A percentile compares a stretch with the other conserved stretches of the same genome.
These are phyloP conservation scores for Phycomyces nitens DNA, from an alignment of 192 early-diverging fungal genomes.

Conservation along the genomic window DNA sequence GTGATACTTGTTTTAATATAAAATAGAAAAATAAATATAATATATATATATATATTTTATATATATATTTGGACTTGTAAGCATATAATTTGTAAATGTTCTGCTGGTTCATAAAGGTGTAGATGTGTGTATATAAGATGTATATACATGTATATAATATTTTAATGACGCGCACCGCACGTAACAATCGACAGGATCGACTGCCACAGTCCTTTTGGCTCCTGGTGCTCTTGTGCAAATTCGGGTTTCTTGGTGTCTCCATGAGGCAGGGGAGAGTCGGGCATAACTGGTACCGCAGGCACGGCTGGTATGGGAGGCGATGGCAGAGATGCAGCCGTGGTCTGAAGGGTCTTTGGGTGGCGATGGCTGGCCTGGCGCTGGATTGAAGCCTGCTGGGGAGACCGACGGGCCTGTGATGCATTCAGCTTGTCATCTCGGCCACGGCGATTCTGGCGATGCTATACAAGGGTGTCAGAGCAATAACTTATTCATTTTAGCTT, in stretches of 20 bases:
- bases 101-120: too few species aligned
- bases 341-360: conserved; percentile 3
- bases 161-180: conserved; percentile 11
- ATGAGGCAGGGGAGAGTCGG: conserved; percentile 3
- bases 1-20: too few species aligned
- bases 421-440: neutral
- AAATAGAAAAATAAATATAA: too few species aligned
- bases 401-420: conserved; percentile 1
- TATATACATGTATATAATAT: neutral
- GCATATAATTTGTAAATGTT: too few species aligned
- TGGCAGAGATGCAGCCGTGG: conserved; percentile 11
- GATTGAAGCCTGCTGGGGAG: conserved; percentile 7
- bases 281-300: conserved; percentile 14
- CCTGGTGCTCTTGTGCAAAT: neutral
- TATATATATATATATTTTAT: too few species aligned
- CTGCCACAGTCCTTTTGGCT: conserved; percentile 12
- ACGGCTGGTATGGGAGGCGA: conserved; percentile 6
- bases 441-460: conserved; percentile 2
- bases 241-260: neutral
- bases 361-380: conserved; percentile 3
- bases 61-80: too few species aligned
- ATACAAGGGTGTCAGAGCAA: too few species aligned
- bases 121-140: neutral
- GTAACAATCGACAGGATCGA: conserved; percentile 18
- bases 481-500: neutral